Evolutionary conservation across 2,329 filamentous ascomycete species (phyloP), one percentile per base, ranked within the genome.

Genomic region (Fusarium irregulare): DNA sequence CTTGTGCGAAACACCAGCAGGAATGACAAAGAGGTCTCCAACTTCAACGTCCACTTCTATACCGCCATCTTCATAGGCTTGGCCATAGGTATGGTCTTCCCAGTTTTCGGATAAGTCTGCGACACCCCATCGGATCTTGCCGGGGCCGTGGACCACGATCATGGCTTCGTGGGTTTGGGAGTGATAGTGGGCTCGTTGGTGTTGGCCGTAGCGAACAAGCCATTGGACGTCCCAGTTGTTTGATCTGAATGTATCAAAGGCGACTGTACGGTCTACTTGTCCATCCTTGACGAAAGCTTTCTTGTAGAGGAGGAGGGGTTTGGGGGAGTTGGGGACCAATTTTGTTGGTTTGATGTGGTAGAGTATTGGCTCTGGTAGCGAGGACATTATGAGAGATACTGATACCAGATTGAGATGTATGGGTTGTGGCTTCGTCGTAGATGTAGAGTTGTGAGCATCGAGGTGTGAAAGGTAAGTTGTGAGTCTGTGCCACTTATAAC

Each of bases 151-250:
- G 11, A 64, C 45, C 3, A 64, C 61, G 2, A 64, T 32, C 61
- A 64, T 64, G 9, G 34, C 51, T 34, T 64, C 61, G 11, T 64
- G 61, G 1, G 51, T 50, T 1, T 51, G 61, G 6, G 61, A 58
- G 23, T 65, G 61, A 16, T 65, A 64, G 9, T 64, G 61, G 2
- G 61, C 63, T 7, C 61, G 61, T 20, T 64, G 61, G 3, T 64
- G 11, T 14, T 41, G 60, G 2, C 61, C 61, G 2, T 64, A 65
- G 10, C 61, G 45, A 12, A 28, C 27, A 2, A 65, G 45, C 61
- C 61, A 64, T 51, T 64, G 61, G 0, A 65, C 60, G 2, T 64
- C 60, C 61, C 61, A 64, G 1, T 45, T 21, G 10, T 64, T 65
- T 4, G n/a, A 11, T 2, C 28, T 32, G 14, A 64, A 64, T 1